Conservation (phyloP, 2,329 filamentous ascomycete genomes). For the Pseudopithomyces maydicus region DNA sequence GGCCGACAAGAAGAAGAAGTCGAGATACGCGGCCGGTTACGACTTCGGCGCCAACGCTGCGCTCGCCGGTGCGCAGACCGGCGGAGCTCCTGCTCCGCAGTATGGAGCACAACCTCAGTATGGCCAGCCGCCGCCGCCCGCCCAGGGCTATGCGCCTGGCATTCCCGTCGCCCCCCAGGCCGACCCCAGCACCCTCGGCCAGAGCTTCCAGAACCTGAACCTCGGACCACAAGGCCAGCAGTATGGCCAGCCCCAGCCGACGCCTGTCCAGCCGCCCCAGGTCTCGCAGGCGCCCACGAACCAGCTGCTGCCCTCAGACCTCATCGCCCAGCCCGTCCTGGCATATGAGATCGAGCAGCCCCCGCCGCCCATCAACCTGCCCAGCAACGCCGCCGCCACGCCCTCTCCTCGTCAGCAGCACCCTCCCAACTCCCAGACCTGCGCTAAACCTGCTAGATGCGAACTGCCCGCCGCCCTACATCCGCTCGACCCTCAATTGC, state of each 20-base stretch:
- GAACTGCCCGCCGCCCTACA: conserved; percentile 92
- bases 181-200: conserved; percentile 69
- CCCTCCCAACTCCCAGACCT: conserved; percentile 70
- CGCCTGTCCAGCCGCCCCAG: conserved; percentile 36
- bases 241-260: conserved; percentile 44
- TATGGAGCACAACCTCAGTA: conserved; percentile 32
- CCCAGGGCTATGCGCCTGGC: conserved; percentile 35
- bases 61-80: conserved; percentile 28
- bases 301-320: conserved; percentile 88
- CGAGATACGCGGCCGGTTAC: conserved; percentile 82
- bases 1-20: conserved; percentile 77
- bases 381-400: conserved; percentile 91
- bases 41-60: conserved; percentile 87
- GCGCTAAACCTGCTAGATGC: conserved; percentile 53
- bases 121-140: conserved; percentile 46
- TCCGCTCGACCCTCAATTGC: conserved; percentile 92
- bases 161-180: conserved; percentile 46
- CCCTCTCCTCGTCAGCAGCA: conserved; percentile 69
- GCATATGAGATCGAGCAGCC: conserved; percentile 89
- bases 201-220: conserved; percentile 82
- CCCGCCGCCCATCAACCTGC: conserved; percentile 87
- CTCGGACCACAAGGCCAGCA: conserved; percentile 58
- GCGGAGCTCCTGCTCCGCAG: conserved; percentile 49
- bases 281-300: conserved; percentile 57
- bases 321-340: conserved; percentile 91